Evolutionary conservation across 208 protist genomes (phyloP), one percentile per base, ranked within the genome.

Genomic region (Trypanosomatidae sp.): DNA sequence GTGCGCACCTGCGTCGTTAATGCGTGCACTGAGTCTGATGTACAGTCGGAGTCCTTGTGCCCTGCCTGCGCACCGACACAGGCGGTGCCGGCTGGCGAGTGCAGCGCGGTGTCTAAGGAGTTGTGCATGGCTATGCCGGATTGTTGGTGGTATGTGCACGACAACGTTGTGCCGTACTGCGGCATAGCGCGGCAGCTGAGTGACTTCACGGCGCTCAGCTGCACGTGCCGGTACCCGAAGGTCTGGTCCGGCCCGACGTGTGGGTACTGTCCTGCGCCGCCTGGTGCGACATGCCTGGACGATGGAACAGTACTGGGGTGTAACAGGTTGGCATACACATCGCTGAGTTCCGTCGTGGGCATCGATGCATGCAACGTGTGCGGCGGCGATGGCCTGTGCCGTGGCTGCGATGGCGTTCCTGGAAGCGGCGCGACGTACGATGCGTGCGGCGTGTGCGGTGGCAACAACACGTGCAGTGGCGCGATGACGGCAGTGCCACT

Each of bases 361-460:
- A 70, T 39, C 17, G 87, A 91, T 58, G 10, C 12, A 36, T 91
- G 87, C 43, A 82, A 84, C 19, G 70, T 83, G 55, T 91, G 87
- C 56, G 87, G 85, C 46, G 87, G 87, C 30, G 69, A 84, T 43
- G 83, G 76, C 59, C 47, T 72, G 55, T 91, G 86, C 59, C 56
- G 58, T 17, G 87, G 85, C 41, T 92, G 87, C 69, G 87, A 90
- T 64, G 87, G 87, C 50, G 67, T 88, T 22, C 66, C 76, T 1
- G 74, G 66, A 41, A 90, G 81, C 55, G 76, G 79, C 46, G 44
- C 62, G 56, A 62, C 66, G 44, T 70, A 74, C 62, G 87, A 92
- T 39, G 33, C 39, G 41, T 92, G 87, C 53, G 85, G 87, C 22
- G 85, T 92, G 66, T 92, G 87, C 58, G 82, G 82, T 39, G 87